These are phyloP conservation scores for Theobroma cacao DNA, from an alignment of 345 rosid species.

Conservation along the genomic window DNA sequence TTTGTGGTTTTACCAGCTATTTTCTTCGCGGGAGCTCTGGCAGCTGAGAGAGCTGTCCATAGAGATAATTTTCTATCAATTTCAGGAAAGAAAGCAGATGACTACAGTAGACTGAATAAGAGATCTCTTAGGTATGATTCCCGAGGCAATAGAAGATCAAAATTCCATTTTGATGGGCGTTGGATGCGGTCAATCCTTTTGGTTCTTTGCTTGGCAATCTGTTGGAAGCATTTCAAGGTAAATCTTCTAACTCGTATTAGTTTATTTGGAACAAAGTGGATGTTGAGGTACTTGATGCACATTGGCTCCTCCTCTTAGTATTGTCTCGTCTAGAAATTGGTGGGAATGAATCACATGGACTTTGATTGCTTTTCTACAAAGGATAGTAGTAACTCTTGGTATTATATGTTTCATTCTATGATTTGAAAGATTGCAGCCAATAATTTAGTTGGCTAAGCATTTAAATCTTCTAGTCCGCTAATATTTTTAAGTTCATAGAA, in stretches of 20 bases:
- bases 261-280: neutral
- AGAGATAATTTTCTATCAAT: constrained; percentile 48
- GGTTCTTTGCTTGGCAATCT: constrained; percentile 54
- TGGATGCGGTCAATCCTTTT: constrained; percentile 55
- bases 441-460: neutral
- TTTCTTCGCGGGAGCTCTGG: constrained; percentile 48
- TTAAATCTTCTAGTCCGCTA: neutral
- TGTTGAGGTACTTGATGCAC: neutral
- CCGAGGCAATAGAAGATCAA: constrained; percentile 22
- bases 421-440: neutral
- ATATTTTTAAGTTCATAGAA: neutral
- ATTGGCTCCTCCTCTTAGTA: neutral
- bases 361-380: neutral
- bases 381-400: neutral
- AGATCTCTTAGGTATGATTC: constrained; percentile 21
- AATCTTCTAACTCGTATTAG: constrained; percentile 10
- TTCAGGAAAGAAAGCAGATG: constrained; percentile 78
- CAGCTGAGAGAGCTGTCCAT: constrained; percentile 64
- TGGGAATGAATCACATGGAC: neutral
- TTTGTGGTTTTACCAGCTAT: constrained; percentile 66
- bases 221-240: constrained; percentile 83
- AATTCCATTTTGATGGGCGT: constrained; percentile 34
- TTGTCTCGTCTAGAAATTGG: neutral
- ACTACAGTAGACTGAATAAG: constrained; percentile 33
- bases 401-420: neutral